Evolutionary conservation across 2,329 filamentous ascomycete species (phyloP).

Genomic region (Talaromyces sp.): DNA sequence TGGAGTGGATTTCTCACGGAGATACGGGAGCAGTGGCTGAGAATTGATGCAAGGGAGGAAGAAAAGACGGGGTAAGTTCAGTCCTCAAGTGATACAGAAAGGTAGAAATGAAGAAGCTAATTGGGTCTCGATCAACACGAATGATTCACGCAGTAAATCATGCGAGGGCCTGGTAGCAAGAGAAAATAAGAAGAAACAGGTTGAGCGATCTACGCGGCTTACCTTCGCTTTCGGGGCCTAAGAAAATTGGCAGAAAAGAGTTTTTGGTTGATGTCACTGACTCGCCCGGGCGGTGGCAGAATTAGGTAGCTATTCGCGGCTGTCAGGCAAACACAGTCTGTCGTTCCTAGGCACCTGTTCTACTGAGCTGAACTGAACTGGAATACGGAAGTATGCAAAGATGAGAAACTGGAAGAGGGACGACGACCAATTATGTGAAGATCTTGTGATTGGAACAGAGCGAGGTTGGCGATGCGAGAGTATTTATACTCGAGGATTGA

Average conservation of each 20-base stretch:
- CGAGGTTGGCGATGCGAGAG: not conserved
- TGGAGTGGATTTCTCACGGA: constrained; percentile 7
- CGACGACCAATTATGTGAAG: no score
- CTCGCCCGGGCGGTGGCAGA: not conserved
- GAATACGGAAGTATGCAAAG: not conserved
- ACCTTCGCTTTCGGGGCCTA: not conserved
- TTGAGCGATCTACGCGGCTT: not conserved
- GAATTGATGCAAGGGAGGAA: constrained; percentile 5
- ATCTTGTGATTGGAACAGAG: no score
- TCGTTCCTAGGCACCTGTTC: not conserved
- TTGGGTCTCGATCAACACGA: not conserved
- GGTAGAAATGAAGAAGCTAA: not conserved
- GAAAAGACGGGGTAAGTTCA: not conserved
- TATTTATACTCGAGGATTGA: not conserved
- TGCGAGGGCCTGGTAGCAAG: not conserved
- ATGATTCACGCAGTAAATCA: not conserved
- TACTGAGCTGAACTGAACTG: not conserved
- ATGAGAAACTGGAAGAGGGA: not conserved
- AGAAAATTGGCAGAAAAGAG: constrained; percentile 5
- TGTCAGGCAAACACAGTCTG: constrained; percentile 2
- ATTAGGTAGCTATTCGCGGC: not conserved
- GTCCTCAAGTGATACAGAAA: not conserved
- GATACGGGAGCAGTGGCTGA: constrained; percentile 3
- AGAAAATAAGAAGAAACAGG: not conserved
- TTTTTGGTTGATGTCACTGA: constrained; percentile 10